A percentile compares a stretch with the other conserved stretches of the same genome.
Conservation (phyloP, 306 rosid species). For the Cyamopsis tetragonoloba region DNA sequence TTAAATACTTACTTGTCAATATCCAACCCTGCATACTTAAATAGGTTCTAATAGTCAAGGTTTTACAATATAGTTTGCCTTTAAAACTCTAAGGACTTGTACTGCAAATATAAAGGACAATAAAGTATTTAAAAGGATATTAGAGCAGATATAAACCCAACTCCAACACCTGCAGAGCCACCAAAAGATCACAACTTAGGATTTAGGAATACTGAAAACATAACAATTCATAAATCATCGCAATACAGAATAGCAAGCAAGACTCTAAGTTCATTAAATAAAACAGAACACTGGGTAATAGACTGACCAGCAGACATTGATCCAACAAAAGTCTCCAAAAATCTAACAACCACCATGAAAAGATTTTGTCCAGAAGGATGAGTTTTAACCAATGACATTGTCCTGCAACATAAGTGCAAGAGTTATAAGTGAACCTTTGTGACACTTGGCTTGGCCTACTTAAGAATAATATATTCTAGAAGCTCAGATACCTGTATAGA, state of each 20-base stretch:
- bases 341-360: constrained; percentile 77
- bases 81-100: constrained; percentile 14
- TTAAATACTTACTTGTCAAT: constrained; percentile 77
- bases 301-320: constrained; percentile 89
- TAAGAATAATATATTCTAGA: constrained; percentile 9
- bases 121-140: constrained; percentile 71
- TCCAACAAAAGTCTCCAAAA: constrained; percentile 97
- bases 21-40: constrained; percentile 98
- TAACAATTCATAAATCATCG: constrained; percentile 2
- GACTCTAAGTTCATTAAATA: not conserved
- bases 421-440: constrained; percentile 28
- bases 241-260: not conserved
- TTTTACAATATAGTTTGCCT: constrained; percentile 27
- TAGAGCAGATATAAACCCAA: constrained; percentile 95
- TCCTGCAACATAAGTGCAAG: constrained; percentile 46
- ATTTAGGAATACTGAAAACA: constrained; percentile 29
- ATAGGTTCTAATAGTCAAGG: constrained; percentile 85
- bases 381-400: constrained; percentile 78
- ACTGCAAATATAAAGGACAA: constrained; percentile 17
- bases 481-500: constrained; percentile 75
- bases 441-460: not conserved
- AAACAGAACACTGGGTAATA: constrained; percentile 16
- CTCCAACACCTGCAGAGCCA: constrained; percentile 85
- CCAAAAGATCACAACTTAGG: constrained; percentile 26
- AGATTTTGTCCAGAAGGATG: constrained; percentile 68